Evolutionary conservation across 108 stramenopile species (phyloP), one percentile per base, ranked within the genome.

Genomic region (Pseudonitzschia pungens): DNA sequence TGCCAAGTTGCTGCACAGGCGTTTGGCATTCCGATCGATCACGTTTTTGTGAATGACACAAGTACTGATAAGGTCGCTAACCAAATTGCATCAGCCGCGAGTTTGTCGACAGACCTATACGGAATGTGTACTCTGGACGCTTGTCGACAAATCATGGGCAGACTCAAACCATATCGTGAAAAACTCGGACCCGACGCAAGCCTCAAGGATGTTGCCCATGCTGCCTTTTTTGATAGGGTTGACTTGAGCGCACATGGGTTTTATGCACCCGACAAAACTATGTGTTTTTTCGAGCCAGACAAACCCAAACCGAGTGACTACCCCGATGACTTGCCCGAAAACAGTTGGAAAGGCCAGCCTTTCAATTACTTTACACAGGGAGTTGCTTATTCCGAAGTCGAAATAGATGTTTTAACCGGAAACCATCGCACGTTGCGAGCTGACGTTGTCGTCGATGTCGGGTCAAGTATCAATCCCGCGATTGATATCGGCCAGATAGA

Each of bases 401-500:
- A 98, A 77, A 84, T 98, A 56, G 96, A 98, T 80, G 77, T 87
- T 12, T 76, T 98, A 59, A 91, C 95, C 33, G 97, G 97, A 20
- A 92, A 97, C 68, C 90, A 89, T 71, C 74, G 81, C 28, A 88
- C 94, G 1, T 31, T 96, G 0, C 73, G 82, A n/a, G 80, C 94
- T 26, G 97, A 98, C 74, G 80, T 97, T 2, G 58, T 95, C 4
- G 87, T 92, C 11, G 93, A 94, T 73, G 89, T 97, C 55, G 97
- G 97, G 22, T 83, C 89, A 10, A 93, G 90, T 67, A 94, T 98
- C 81, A 98, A 98, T 74, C 97, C 97, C 9, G 87, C 91, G 9
- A 95, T 98, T 66, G 97, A 98, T 74, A 92, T 98, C 67, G 97
- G 97, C 33, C 97, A 98, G 70, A 96, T 98, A 56, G 97, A 98